Base-by-base conservation (phyloP, 331 rosid species). In the Acacia concinna region DNA sequence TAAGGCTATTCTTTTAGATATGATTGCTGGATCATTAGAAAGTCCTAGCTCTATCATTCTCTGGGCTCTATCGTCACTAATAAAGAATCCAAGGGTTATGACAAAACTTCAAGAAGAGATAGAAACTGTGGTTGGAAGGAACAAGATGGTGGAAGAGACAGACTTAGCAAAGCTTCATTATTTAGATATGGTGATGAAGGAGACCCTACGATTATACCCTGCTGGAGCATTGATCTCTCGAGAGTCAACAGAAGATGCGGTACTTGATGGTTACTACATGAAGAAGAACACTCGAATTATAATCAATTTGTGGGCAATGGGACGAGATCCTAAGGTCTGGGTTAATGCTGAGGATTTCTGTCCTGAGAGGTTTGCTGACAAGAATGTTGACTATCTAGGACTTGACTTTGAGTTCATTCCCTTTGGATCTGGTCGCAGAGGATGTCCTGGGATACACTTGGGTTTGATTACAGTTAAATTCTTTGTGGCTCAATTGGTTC, bases 351-450 rank as follows among this genome's bases (percentile, higher is more conserved):
- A 80, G 1, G 62, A 8, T 15, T 88, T 85, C 32, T 78, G 51
- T 4, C 87, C 89, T 0, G 84, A 87, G 64, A 85, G 91, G 46
- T 87, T 87, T 35, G 0, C 27, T 3, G 8, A 73, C 3, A 73
- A 10, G 2, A 25, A 65, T 1, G 3, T 67, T 0, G 86, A 83
- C 20, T 15, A 83, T 1, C 25, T 38, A 3, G 89, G 91, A 3
- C 63, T 20, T 10, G 82, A 83, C 67, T 87, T 85, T 31, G 18
- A 68, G n/a, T 69, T 87, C 13, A 6, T 83, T 2, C 91, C 91
- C 40, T 88, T 88, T 54, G 88, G 89, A 34, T 52, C 76, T 2
- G 89, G 89, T 23, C 75, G 88, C 4, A 72, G 82, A 68, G 75
- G 82, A 30, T 85, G 91, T 38, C 89, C 87, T 0, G 89, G 86